phyloP scores from a whole-genome alignment of 768 basidiomycete species.

The Kwoniella shandongensis region DNA sequence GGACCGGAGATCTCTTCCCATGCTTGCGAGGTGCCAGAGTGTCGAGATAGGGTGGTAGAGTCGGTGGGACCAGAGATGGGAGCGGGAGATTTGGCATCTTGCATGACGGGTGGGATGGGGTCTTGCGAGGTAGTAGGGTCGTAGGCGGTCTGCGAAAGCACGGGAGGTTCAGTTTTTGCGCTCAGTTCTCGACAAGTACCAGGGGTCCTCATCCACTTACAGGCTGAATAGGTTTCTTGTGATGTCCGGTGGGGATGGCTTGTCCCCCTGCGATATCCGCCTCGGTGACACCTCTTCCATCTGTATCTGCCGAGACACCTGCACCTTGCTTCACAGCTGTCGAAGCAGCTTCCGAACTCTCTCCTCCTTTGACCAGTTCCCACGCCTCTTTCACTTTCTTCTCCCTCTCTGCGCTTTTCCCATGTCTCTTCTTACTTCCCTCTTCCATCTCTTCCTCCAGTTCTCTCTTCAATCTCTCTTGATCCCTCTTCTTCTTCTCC shows the following conservation, averaged over 20 bases:
- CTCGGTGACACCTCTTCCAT: constrained; percentile 32
- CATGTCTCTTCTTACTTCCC: constrained; percentile 12
- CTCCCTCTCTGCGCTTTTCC: constrained; percentile 28
- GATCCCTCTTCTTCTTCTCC: constrained; percentile 18
- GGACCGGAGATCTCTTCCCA: constrained; percentile 40
- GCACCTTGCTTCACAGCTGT: background rate
- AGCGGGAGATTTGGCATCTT: constrained; percentile 9
- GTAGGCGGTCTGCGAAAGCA: constrained; percentile 28
- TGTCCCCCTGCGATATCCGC: constrained; percentile 29
- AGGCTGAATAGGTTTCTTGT: constrained; percentile 15
- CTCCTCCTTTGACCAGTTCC: constrained; percentile 44
- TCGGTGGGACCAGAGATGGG: constrained; percentile 17
- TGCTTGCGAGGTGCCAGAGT: constrained; percentile 41
- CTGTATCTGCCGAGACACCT: constrained; percentile 18
- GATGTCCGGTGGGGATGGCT: constrained; percentile 12
- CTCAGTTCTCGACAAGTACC: background rate
- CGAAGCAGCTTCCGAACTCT: constrained; percentile 1
- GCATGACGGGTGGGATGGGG: constrained; percentile 36
- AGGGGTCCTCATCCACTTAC: constrained; percentile 14
- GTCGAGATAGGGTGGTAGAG: constrained; percentile 32
- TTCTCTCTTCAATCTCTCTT: constrained; percentile 30
- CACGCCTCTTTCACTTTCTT: constrained; percentile 52
- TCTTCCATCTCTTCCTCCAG: constrained; percentile 24
- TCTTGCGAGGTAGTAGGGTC: constrained; percentile 46
- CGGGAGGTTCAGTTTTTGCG: background rate